Evolutionary conservation across 1,284 basidiomycete genomes (phyloP), one percentile per base, ranked within the genome.

Genomic region (Malassezia restricta): DNA sequence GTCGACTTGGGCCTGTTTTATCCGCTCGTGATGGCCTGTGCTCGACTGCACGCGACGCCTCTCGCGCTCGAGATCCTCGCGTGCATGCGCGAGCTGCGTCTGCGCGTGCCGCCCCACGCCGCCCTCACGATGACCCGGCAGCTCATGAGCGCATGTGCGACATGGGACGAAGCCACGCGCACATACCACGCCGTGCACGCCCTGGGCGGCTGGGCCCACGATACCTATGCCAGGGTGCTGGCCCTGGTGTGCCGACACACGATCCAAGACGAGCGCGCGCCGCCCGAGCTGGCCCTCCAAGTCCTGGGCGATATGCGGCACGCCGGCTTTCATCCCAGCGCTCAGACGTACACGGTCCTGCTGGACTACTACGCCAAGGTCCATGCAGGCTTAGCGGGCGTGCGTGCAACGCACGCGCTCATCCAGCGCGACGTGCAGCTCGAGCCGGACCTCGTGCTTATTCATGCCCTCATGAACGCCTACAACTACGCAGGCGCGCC

Each of bases 391-490:
- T 57, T 57, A 31, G 43, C 63, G 3, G 62, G 59, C 46, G 51
- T 86, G 39, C 79, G 81, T n/a, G 79, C 83, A 27, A 78, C 84
- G 15, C 88, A 94, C 70, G 81, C 85, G 56, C 77, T 84, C 48
- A 78, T 94, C 62, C 83, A 82, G 42, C 77, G 89, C 39, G 88
- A 94, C 65, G 78, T 82, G 8, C 78, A 79, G 15, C 76, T 92
- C 56, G 79, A 81, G 17, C 85, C 87, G 3, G 84, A 90, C 64
- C 77, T 82, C 9, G 40, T 77, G 1, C 77, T 90, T n/a, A 83
- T 85, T 78, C 92, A 90, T 66, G 81, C 86, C 61, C 77, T 95
- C 53, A 88, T 95, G 85, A 82, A 87, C 70, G 84, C 87, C 1
- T 95, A 94, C 74, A 82, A 85, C 62, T 82, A 82, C 20, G 78